Conservation (phyloP, 192 early-diverging fungal species). For the Diversispora eburnea region DNA sequence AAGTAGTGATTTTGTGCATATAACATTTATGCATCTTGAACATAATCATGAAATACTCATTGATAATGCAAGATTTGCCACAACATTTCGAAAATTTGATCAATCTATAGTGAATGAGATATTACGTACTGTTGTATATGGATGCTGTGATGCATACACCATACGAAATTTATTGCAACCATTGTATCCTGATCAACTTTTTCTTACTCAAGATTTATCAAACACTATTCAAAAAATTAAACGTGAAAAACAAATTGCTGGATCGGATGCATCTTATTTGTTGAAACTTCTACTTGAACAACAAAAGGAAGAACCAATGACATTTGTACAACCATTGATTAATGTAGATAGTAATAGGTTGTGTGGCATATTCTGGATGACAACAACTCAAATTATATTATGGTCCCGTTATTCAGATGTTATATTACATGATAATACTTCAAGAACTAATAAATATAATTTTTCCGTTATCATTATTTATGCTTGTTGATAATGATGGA, state of each 20-base stretch:
- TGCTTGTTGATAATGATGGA: not conserved
- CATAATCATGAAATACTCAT: not conserved
- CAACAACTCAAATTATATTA: not conserved
- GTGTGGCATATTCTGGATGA: not conserved
- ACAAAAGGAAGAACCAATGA: not conserved
- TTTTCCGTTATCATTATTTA: not conserved
- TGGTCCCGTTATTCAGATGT: not conserved
- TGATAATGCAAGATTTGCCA: not conserved
- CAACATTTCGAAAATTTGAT: not conserved
- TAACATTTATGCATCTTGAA: not conserved
- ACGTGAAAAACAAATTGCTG: not conserved
- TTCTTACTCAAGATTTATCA: conserved; percentile 1
- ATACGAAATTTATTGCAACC: not conserved
- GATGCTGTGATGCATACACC: not conserved
- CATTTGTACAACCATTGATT: not conserved
- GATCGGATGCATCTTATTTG: not conserved
- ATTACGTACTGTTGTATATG: not conserved
- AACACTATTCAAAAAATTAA: conserved; percentile 20
- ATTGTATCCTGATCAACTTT: not conserved
- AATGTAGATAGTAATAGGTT: not conserved
- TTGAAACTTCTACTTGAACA: not conserved
- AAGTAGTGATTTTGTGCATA: not conserved
- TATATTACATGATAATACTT: conserved; percentile 7
- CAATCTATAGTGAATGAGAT: not conserved
- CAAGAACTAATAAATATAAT: not conserved